phyloP scores from a whole-genome alignment of 2,329 filamentous ascomycete genomes.

The Trichoderma gracile region DNA sequence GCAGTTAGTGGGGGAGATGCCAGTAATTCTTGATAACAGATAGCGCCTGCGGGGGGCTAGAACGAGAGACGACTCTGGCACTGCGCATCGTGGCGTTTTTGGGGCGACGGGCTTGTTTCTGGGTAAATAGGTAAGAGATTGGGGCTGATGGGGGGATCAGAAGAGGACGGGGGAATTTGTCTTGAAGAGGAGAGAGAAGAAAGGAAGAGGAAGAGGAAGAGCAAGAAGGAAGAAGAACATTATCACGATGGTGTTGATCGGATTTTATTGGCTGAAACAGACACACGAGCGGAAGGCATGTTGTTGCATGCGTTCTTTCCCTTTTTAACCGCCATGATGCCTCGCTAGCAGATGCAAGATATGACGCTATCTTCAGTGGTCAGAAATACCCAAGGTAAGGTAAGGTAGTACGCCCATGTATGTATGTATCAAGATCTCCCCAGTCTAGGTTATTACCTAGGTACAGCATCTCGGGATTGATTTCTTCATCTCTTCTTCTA shows the following conservation, averaged over 20 bases:
- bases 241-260: neutral
- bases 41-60: slow-evolving; percentile 16
- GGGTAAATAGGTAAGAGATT: slow-evolving; percentile 25
- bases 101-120: neutral
- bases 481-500: too few species aligned
- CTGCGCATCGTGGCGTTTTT: slow-evolving; percentile 15
- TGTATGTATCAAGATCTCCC: too few species aligned
- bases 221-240: neutral
- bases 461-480: neutral
- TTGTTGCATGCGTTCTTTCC: slow-evolving; percentile 1
- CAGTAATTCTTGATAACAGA: slow-evolving; percentile 21
- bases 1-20: slow-evolving; percentile 16
- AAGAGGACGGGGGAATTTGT: neutral
- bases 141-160: too few species aligned
- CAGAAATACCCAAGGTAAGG: too few species aligned
- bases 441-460: too few species aligned
- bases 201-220: neutral
- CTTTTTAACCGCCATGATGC: slow-evolving; percentile 19
- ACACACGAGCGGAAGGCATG: neutral
- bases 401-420: too few species aligned
- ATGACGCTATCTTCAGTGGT: neutral
- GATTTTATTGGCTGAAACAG: neutral
- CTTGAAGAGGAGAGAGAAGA: neutral
- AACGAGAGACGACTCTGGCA: neutral
- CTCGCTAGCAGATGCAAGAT: slow-evolving; percentile 13